phyloP scores from a whole-genome alignment of 2,329 filamentous ascomycete species.

The Fusarium sp. region DNA sequence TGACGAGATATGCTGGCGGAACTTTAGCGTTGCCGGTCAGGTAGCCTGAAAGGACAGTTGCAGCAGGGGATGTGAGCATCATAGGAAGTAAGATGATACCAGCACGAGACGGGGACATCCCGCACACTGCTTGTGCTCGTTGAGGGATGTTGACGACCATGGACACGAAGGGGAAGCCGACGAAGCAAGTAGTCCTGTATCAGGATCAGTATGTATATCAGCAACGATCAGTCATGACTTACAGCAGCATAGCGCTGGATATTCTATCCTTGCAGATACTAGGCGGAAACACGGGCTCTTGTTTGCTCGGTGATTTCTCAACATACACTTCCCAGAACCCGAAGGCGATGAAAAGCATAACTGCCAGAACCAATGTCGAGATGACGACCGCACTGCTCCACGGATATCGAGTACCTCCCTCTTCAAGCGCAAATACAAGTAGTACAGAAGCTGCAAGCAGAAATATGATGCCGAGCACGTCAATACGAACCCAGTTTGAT shows the following conservation, averaged over 20 bases:
- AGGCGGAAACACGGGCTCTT: conserved; percentile 12
- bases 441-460: conserved; percentile 14
- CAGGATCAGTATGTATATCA: neutral
- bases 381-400: conserved; percentile 3
- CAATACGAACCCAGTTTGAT: conserved; percentile 4
- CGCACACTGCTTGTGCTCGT: conserved; percentile 12
- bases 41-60: conserved; percentile 2
- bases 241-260: conserved; percentile 17
- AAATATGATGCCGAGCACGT: neutral
- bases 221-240: neutral
- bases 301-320: conserved; percentile 1
- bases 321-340: neutral
- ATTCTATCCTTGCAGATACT: conserved; percentile 19
- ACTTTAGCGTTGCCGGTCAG: neutral
- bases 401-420: conserved; percentile 5
- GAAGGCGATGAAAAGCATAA: neutral
- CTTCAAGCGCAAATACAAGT: conserved; percentile 10
- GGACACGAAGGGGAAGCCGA: conserved; percentile 14
- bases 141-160: conserved; percentile 17
- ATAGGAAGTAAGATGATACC: conserved; percentile 9
- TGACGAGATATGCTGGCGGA: neutral
- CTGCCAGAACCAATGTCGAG: neutral
- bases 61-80: conserved; percentile 6
- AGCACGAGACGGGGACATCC: neutral
- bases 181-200: neutral